phyloP scores from a whole-genome alignment of 2,329 filamentous ascomycete species.

The Magnaporthiopsis rhizophila region DNA sequence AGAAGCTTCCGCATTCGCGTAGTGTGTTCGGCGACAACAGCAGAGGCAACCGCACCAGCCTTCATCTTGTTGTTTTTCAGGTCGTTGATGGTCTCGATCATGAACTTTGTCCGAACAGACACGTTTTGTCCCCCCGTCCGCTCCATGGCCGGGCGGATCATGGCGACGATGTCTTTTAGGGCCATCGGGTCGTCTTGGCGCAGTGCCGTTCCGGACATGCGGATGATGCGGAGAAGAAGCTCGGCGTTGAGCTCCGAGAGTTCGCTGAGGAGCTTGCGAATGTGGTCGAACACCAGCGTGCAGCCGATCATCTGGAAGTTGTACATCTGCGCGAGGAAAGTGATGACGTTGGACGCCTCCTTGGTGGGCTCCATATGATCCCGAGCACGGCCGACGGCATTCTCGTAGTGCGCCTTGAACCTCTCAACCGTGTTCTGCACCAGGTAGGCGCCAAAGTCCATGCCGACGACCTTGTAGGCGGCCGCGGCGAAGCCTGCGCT shows the following conservation, averaged over 20 bases:
- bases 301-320: conserved; percentile 83
- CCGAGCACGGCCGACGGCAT: conserved; percentile 25
- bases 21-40: conserved; percentile 71
- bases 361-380: conserved; percentile 36
- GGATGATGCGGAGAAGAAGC: conserved; percentile 74
- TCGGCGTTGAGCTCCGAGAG: conserved; percentile 85
- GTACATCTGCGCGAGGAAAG: conserved; percentile 79
- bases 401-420: conserved; percentile 59
- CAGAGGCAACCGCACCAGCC: conserved; percentile 56
- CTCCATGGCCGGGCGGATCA: conserved; percentile 65
- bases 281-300: conserved; percentile 83
- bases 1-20: conserved; percentile 84
- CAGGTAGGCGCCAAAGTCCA: conserved; percentile 82
- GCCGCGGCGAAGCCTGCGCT: conserved; percentile 85
- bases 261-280: conserved; percentile 65
- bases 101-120: conserved; percentile 87
- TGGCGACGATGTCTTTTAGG: conserved; percentile 78
- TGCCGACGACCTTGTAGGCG: conserved; percentile 77
- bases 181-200: conserved; percentile 82
- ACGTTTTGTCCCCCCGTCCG: conserved; percentile 59
- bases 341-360: conserved; percentile 67
- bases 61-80: conserved; percentile 92
- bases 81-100: conserved; percentile 93
- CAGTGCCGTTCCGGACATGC: conserved; percentile 72
- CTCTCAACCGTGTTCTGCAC: conserved; percentile 69